Evolutionary conservation across 306 rosid species (phyloP).

Genomic region (Rosa persica): DNA sequence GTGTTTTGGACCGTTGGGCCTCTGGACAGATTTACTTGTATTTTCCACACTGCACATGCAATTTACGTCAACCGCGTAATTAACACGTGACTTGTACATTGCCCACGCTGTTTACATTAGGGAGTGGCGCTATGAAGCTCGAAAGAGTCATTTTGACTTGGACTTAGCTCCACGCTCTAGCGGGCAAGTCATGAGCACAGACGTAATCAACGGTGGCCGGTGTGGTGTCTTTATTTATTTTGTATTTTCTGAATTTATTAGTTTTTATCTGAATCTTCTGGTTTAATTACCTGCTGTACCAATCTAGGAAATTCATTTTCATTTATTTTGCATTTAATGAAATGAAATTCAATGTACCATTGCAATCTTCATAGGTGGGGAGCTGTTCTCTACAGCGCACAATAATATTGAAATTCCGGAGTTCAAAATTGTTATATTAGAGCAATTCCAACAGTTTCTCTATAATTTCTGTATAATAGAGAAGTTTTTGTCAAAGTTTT

Average conservation of each 20-base stretch:
- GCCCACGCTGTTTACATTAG: background rate
- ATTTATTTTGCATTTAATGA: background rate
- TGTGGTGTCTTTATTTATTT: constrained; percentile 12
- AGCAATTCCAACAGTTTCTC: too few relatives aligned
- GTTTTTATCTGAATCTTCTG: constrained; percentile 3
- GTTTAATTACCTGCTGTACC: background rate
- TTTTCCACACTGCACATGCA: background rate
- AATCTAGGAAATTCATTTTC: background rate
- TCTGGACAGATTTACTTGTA: background rate
- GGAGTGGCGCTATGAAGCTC: too few relatives aligned
- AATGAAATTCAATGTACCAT: background rate
- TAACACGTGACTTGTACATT: background rate
- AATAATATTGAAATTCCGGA: too few relatives aligned
- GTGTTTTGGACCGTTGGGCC: background rate
- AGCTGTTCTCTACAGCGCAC: too few relatives aligned
- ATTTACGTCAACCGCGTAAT: background rate
- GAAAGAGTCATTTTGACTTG: background rate
- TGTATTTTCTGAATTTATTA: background rate
- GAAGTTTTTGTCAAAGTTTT: too few relatives aligned
- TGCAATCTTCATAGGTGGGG: background rate
- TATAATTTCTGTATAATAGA: too few relatives aligned
- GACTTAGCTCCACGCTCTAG: background rate
- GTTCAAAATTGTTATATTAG: too few relatives aligned
- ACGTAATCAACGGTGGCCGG: constrained; percentile 6
- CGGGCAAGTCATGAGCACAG: background rate